Evolutionary conservation across 306 rosid species (phyloP), one percentile per base, ranked within the genome.

Genomic region (Pyrus pyrifolia): DNA sequence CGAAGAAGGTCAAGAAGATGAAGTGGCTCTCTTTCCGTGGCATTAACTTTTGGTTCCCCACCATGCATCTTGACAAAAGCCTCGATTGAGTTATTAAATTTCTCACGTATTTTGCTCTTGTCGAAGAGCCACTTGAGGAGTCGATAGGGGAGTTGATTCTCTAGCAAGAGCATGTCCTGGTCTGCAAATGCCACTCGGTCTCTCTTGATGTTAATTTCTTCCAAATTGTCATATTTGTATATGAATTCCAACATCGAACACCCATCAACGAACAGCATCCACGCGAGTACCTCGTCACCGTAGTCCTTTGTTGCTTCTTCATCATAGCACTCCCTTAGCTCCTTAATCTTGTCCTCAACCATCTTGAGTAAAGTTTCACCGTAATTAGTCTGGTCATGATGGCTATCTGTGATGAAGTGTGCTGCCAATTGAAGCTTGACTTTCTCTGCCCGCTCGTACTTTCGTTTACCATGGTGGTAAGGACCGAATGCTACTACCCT

Each of bases 401-500:
- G 0, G 2, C 68, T 60, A 0, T 42, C 19, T 19, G 15, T 0
- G 42, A 73, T 11, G 11, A 72, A 82, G 7, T 1, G 1, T 1
- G 3, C 33, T 6, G 85, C 29, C 72, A 77, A 13, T 35, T 6
- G 2, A 13, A 0, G 61, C 76, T 35, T 35, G 38, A 33, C 8
- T 33, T 33, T 33, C 38, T 33, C 38, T 33, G 38, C 38, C 8
- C 1, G 40, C 8, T 35, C 0, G 40, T 35, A 35, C 40, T 35
- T 35, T 35, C 6, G 2, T 6, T 35, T 6, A 35, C 40, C 65
- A 66, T 81, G 71, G 45, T 72, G 85, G 66, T 67, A 23, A 8
- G 85, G 85, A 58, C 85, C 81, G 4, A 81, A 0, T 4, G 75
- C 65, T 14, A 60, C 30, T 35, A 22, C 71, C 46, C 66, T 77